Percentiles rank a stretch among this genome's conserved stretches.
Evolutionary conservation across 441 rosid species (phyloP).

Genomic region (Adansonia gregorii): DNA sequence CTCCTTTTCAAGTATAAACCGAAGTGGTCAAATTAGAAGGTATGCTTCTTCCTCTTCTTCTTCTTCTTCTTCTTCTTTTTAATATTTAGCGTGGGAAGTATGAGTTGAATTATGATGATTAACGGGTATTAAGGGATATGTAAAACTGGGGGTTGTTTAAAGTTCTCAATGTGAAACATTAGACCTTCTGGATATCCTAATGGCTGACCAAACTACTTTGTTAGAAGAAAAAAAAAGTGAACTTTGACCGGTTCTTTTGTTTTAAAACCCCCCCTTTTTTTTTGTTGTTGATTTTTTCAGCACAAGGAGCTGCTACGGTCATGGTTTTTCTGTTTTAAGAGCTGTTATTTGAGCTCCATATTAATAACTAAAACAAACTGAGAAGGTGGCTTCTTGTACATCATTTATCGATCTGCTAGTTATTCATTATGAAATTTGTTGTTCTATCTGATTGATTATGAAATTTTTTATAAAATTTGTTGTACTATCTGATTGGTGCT

Average conservation of each 20-base stretch:
- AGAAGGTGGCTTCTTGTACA: conserved; percentile 30
- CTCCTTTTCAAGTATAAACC: conserved; percentile 26
- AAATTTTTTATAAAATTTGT: no score
- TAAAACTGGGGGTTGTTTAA: conserved; percentile 16
- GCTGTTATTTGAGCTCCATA: conserved; percentile 8
- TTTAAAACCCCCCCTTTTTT: conserved; percentile 17
- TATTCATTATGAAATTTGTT: not conserved
- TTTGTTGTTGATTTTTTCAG: conserved; percentile 33
- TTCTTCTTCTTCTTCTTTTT: not conserved
- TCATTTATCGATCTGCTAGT: conserved; percentile 36
- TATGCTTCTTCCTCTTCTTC: conserved; percentile 21
- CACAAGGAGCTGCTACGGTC: conserved; percentile 25
- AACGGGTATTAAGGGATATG: conserved; percentile 23
- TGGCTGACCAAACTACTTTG: conserved; percentile 32
- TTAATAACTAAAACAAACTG: conserved; percentile 15
- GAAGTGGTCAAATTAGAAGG: conserved; percentile 34
- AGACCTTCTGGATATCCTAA: conserved; percentile 41
- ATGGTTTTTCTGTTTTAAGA: conserved; percentile 23
- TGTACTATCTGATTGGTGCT: not conserved
- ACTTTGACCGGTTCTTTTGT: conserved; percentile 41
- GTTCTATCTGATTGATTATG: no score
- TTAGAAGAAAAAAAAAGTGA: conserved; percentile 22
- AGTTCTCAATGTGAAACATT: conserved; percentile 39
- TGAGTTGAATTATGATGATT: conserved; percentile 30
- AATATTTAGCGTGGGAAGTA: conserved; percentile 8